Evolutionary conservation across 345 rosid genomes (phyloP).

Genomic region (Gossypium anomalum): DNA sequence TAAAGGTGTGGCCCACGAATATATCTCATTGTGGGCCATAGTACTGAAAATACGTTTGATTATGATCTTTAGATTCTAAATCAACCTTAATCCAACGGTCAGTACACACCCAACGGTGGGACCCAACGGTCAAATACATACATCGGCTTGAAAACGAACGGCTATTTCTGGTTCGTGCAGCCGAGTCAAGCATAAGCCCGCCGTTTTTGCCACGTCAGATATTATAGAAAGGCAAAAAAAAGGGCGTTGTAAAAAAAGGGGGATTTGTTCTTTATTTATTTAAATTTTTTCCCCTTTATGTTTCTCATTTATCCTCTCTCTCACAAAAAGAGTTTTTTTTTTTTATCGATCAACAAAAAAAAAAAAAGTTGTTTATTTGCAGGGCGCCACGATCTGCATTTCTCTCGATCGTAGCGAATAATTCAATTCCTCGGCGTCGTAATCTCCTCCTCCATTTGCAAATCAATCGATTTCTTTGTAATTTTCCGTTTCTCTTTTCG

Average conservation of each 20-base stretch:
- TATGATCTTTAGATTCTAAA: not conserved
- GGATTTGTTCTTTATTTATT: not conserved
- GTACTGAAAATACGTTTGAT: not conserved
- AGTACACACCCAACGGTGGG: not conserved
- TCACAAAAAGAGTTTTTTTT: conserved; percentile 13
- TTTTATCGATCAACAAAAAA: conserved; percentile 5
- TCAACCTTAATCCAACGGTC: conserved; percentile 18
- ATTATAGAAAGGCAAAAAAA: not conserved
- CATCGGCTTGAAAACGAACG: conserved; percentile 28
- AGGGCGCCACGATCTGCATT: conserved; percentile 16
- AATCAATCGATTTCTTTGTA: conserved; percentile 6
- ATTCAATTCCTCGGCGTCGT: conserved; percentile 19
- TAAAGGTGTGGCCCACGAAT: conserved; percentile 11
- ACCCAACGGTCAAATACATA: conserved; percentile 5
- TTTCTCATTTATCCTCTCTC: conserved; percentile 13
- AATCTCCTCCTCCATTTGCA: not conserved
- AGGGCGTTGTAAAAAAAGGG: conserved; percentile 11
- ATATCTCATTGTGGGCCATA: not conserved
- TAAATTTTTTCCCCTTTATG: not conserved
- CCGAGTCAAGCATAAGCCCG: conserved; percentile 29
- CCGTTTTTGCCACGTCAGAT: conserved; percentile 34
- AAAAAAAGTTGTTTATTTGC: not conserved
- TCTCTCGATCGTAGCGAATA: conserved; percentile 30
- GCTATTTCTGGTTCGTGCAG: conserved; percentile 21
- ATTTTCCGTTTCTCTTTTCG: conserved; percentile 2